These are phyloP conservation scores for Persicaria tinctoria DNA, from an alignment of 148 eudicot species.

Conservation along the genomic window DNA sequence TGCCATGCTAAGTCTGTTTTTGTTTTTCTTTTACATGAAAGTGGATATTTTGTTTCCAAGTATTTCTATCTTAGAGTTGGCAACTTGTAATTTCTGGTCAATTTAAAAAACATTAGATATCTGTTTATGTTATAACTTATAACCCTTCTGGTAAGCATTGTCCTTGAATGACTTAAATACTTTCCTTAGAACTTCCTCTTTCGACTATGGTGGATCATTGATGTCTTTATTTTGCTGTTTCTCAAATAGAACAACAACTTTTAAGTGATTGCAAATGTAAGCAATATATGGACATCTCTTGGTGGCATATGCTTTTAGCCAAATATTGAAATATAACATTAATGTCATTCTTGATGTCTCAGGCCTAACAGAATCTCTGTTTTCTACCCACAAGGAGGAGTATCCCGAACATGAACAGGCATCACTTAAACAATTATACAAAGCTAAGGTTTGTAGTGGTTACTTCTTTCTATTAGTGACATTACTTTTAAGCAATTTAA, in stretches of 20 bases:
- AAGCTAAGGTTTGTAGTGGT: conserved; percentile 57
- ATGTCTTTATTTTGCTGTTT: neutral
- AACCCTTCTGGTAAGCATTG: neutral
- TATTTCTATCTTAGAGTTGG: conserved; percentile 3
- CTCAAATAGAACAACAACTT: neutral
- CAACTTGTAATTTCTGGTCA: neutral
- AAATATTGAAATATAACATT: neutral
- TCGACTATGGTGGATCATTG: neutral
- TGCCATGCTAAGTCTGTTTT: neutral
- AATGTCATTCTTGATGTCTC: conserved; percentile 19
- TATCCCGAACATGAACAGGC: conserved; percentile 94
- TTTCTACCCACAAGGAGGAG: conserved; percentile 87
- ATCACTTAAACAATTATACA: conserved; percentile 77
- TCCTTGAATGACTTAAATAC: neutral
- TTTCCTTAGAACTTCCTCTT: neutral
- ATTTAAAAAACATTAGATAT: neutral
- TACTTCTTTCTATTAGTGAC: neutral
- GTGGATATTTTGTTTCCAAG: too few species aligned
- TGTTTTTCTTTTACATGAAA: neutral
- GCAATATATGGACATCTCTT: neutral
- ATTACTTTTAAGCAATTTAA: conserved; percentile 6
- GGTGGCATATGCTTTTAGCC: neutral
- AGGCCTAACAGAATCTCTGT: conserved; percentile 91
- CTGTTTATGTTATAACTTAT: neutral
- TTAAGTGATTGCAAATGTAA: neutral